These are phyloP conservation scores for Hyaloscypha bicolor DNA, from an alignment of 495 filamentous ascomycete genomes.

Conservation along the genomic window DNA sequence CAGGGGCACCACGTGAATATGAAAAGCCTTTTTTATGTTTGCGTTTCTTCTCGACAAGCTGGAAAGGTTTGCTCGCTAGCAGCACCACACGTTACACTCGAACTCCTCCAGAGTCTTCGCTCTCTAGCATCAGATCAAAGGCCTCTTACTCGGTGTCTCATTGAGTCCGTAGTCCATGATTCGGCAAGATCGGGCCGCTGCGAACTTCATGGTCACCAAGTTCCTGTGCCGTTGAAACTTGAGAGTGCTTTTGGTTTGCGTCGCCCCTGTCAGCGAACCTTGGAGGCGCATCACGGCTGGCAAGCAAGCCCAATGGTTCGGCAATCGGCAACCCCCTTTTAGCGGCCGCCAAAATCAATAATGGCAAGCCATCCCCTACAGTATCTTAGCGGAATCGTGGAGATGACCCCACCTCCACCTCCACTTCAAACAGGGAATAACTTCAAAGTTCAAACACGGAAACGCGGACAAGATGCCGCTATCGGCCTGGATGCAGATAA, in stretches of 20 bases:
- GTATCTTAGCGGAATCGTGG: not conserved
- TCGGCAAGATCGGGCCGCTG: not conserved
- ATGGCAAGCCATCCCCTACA: not conserved
- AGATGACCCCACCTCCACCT: not conserved
- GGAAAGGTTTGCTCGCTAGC: no score
- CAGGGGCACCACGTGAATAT: no score
- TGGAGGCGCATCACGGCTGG: not conserved
- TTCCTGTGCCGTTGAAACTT: not conserved
- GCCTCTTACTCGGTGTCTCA: not conserved
- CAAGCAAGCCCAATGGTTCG: not conserved
- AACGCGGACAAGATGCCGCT: not conserved
- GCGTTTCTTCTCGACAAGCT: no score
- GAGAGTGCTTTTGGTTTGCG: not conserved
- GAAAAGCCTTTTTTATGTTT: no score
- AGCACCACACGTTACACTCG: no score
- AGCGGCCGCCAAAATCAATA: not conserved
- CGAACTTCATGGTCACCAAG: not conserved
- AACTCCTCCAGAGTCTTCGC: no score
- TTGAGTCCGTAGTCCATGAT: not conserved
- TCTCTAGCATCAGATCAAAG: no score
- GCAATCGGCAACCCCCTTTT: not conserved
- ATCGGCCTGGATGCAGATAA: not conserved
- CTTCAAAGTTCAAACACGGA: not conserved
- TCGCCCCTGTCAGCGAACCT: not conserved
- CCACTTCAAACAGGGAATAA: not conserved